phyloP scores from a whole-genome alignment of 768 basidiomycete species.

The Cyclocybe cylindracea region DNA sequence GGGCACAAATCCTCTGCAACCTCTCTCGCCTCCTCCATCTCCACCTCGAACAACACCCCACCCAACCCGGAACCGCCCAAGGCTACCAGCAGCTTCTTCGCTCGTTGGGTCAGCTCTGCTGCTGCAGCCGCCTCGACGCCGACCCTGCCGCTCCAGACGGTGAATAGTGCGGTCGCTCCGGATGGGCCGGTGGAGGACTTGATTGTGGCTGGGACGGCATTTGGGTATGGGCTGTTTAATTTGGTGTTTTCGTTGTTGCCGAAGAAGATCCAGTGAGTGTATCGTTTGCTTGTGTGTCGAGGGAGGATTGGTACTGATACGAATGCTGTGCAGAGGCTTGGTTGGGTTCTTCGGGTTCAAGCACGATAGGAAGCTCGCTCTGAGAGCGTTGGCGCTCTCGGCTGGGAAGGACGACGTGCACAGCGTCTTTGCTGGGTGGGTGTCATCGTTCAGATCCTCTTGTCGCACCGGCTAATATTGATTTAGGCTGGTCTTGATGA shows the following conservation, averaged over 20 bases:
- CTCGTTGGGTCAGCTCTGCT: slow-evolving; percentile 32
- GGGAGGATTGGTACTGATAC: background rate
- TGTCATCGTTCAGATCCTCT: slow-evolving; percentile 3
- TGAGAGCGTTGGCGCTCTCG: slow-evolving; percentile 68
- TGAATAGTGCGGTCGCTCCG: slow-evolving; percentile 17
- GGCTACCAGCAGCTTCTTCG: slow-evolving; percentile 31
- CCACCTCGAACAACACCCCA: slow-evolving; percentile 17
- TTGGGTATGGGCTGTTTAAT: slow-evolving; percentile 78
- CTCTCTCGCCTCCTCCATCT: slow-evolving; percentile 22
- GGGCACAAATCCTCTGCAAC: slow-evolving; percentile 19
- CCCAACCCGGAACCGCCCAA: slow-evolving; percentile 5
- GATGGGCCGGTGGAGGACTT: slow-evolving; percentile 72
- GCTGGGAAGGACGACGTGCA: slow-evolving; percentile 72
- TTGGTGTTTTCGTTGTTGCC: slow-evolving; percentile 78
- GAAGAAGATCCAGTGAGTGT: slow-evolving; percentile 61
- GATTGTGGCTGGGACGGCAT: slow-evolving; percentile 75
- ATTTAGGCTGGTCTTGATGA: slow-evolving; percentile 73
- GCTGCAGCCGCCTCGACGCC: slow-evolving; percentile 15
- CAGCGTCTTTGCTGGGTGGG: slow-evolving; percentile 74
- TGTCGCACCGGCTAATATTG: background rate
- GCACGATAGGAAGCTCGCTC: slow-evolving; percentile 66
- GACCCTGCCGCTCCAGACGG: slow-evolving; percentile 15
- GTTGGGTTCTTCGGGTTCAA: slow-evolving; percentile 80
- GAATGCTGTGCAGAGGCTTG: slow-evolving; percentile 46
- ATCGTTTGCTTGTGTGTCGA: too few relatives aligned